phyloP scores from a whole-genome alignment of 805 yeast species.

The Diddensiella transvaalensis region DNA sequence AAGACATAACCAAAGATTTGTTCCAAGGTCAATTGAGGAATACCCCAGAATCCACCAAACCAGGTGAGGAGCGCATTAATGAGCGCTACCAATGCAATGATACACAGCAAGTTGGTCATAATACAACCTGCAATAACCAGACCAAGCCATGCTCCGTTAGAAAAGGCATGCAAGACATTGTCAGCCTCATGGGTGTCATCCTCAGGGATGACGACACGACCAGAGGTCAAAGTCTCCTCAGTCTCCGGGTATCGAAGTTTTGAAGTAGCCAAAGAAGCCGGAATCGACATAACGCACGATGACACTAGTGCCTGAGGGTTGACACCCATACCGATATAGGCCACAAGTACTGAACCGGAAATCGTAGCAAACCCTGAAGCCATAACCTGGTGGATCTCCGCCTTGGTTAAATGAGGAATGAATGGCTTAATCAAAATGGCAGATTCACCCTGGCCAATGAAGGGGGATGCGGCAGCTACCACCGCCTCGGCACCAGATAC shows the following conservation, averaged over 20 bases:
- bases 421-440: conserved; percentile 59
- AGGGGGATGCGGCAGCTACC: conserved; percentile 65
- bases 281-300: conserved; percentile 69
- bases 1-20: conserved; percentile 55
- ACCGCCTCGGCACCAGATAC: conserved; percentile 64
- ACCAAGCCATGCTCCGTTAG: conserved; percentile 58
- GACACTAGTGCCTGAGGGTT: conserved; percentile 60
- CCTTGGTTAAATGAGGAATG: conserved; percentile 54
- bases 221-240: conserved; percentile 50
- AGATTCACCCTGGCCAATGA: conserved; percentile 63
- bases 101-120: conserved; percentile 56
- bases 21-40: conserved; percentile 48
- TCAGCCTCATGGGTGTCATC: conserved; percentile 42
- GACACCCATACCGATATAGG: conserved; percentile 60
- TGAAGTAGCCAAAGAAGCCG: conserved; percentile 58
- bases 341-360: conserved; percentile 60
- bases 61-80: conserved; percentile 53
- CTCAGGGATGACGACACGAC: conserved; percentile 47
- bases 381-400: conserved; percentile 62
- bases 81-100: conserved; percentile 56
- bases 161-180: conserved; percentile 55
- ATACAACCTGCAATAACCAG: conserved; percentile 54
- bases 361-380: conserved; percentile 62
- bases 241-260: conserved; percentile 59
- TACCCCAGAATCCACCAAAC: conserved; percentile 64